Evolutionary conservation across 305 asterid genomes (phyloP), one percentile per base, ranked within the genome.

Genomic region (Plantago coronopus): DNA sequence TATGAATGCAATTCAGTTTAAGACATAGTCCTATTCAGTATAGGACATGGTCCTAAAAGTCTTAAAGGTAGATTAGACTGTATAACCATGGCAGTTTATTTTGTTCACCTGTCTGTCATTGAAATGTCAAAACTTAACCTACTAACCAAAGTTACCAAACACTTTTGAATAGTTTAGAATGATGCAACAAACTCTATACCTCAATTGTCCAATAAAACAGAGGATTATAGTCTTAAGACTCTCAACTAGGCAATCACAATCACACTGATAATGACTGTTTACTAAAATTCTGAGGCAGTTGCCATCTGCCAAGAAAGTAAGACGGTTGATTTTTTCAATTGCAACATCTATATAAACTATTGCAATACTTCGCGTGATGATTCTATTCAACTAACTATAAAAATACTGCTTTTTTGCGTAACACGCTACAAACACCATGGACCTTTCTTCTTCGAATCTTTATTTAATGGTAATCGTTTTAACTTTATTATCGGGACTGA

Each of bases 271-370:
- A 18, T 53, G 58, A 53, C 58, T 51, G 37, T 53, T 22, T 23
- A 25, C n/a, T 53, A 37, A 53, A 53, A 15, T 53, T 53, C 58
- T 23, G 23, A 23, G 42, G 40, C 58, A 53, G 42, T 53, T 53
- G 40, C 58, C 20, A 53, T 53, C 58, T 25, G 58, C 42, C 20
- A 25, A 53, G 19, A 53, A 23, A 53, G 40, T 53, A 25, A 53
- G 31, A 23, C 58, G 1, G n/a, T 53, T 53, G 58, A 25, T 15
- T 25, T 53, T 17, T 40, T 23, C 58, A 53, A 53, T n/a, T 22
- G 58, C 58, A 37, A 53, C 58, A 23, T 17, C 2, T 2, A 53
- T 53, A 53, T 6, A 18, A 53, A 53, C 34, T 8, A 23, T 6
- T 1, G 9, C 40, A 7, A 2, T 34, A 7, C 9, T 34, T 34